phyloP scores from a whole-genome alignment of 805 yeast species.

The Lipomyces lipofer region DNA sequence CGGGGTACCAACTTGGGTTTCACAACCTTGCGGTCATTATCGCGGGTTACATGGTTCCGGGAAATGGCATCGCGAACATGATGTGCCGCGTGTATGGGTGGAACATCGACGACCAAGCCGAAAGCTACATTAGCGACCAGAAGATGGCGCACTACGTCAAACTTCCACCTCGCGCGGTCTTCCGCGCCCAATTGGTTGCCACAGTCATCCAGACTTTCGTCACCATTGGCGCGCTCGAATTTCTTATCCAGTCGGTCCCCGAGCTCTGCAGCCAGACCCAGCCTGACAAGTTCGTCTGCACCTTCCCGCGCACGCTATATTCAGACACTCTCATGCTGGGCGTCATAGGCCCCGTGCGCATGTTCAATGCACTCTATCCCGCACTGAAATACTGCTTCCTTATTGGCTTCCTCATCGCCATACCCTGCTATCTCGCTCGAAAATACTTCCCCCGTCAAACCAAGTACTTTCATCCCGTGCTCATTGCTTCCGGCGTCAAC shows the following conservation, averaged over 20 bases:
- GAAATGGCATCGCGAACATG: conserved; percentile 60
- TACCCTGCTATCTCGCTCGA: not conserved
- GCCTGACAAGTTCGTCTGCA: conserved; percentile 6
- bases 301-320: conserved; percentile 8
- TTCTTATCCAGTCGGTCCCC: conserved; percentile 41
- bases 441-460: not conserved
- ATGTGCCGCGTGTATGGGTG: conserved; percentile 60
- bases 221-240: conserved; percentile 49
- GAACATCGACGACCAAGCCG: conserved; percentile 54
- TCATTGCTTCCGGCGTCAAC: conserved; percentile 23
- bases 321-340: conserved; percentile 15
- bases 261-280: conserved; percentile 26
- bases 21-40: conserved; percentile 64
- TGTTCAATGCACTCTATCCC: conserved; percentile 14
- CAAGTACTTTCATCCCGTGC: conserved; percentile 13
- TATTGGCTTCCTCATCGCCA: conserved; percentile 11
- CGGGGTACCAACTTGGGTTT: conserved; percentile 60
- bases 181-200: conserved; percentile 53
- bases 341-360: conserved; percentile 9
- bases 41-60: conserved; percentile 65
- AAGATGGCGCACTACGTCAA: conserved; percentile 58
- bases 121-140: conserved; percentile 54
- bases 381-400: conserved; percentile 12
- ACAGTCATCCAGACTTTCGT: conserved; percentile 54
- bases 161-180: conserved; percentile 52